Conservation (phyloP, 805 yeast species). For the Saturnispora ahearnii region DNA sequence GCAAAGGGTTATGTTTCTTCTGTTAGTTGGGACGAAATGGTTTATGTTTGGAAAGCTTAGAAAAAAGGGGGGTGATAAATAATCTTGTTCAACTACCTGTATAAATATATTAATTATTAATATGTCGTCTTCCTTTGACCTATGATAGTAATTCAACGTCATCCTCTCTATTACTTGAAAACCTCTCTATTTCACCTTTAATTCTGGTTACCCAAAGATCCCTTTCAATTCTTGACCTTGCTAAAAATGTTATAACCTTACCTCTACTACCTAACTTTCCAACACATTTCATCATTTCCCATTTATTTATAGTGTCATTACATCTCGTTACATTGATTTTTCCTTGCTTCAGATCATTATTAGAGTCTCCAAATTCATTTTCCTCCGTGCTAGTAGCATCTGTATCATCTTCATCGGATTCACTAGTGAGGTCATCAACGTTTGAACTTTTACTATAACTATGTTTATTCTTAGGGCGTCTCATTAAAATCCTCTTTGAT, state of each 20-base stretch:
- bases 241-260: conserved; percentile 61
- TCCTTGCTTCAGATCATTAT: neutral
- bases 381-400: neutral
- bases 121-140: no score
- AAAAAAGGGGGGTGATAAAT: neutral
- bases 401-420: neutral
- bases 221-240: conserved; percentile 72
- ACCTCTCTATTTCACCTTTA: conserved; percentile 36
- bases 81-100: no score
- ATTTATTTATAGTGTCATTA: conserved; percentile 4
- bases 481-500: conserved; percentile 39
- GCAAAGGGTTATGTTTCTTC: conserved; percentile 95
- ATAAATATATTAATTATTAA: no score
- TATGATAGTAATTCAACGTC: conserved; percentile 10
- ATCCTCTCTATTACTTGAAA: conserved; percentile 7
- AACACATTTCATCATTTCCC: conserved; percentile 35
- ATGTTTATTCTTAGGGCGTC: conserved; percentile 13
- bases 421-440: neutral
- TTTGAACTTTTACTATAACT: neutral
- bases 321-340: neutral
- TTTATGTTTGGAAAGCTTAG: conserved; percentile 72
- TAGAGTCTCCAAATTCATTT: neutral
- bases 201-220: conserved; percentile 67
- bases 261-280: conserved; percentile 60
- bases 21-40: conserved; percentile 95